phyloP scores from a whole-genome alignment of 2,329 filamentous ascomycete species.

The Ciborinia camelliae region DNA sequence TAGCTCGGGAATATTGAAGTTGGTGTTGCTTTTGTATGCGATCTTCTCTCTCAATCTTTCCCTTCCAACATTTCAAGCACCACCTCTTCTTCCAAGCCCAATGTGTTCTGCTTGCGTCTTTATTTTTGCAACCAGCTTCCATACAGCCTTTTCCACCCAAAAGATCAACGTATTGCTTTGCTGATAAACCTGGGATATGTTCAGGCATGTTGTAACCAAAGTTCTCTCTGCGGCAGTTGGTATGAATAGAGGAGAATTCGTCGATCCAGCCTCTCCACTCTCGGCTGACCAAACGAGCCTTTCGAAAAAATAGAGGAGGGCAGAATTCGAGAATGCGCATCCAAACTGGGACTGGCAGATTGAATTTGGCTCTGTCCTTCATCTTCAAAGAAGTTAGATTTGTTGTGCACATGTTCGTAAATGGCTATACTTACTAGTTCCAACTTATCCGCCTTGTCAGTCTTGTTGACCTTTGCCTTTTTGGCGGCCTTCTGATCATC shows the following conservation, averaged over 20 bases:
- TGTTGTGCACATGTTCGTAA: not conserved
- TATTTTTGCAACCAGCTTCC: slow-evolving; percentile 29
- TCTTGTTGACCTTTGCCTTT: slow-evolving; percentile 23
- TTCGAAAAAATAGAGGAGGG: slow-evolving; percentile 34
- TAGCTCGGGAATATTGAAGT: slow-evolving; percentile 24
- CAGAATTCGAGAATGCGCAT: slow-evolving; percentile 35
- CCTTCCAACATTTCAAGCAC: slow-evolving; percentile 33
- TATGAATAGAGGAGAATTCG: slow-evolving; percentile 30
- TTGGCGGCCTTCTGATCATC: slow-evolving; percentile 17
- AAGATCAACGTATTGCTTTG: slow-evolving; percentile 34
- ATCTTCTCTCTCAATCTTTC: slow-evolving; percentile 35
- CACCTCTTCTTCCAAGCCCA: slow-evolving; percentile 38
- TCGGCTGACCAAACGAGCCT: slow-evolving; percentile 31
- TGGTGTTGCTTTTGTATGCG: slow-evolving; percentile 32
- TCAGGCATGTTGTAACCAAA: slow-evolving; percentile 34
- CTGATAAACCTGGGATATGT: slow-evolving; percentile 25
- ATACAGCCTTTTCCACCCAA: slow-evolving; percentile 36
- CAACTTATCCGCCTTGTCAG: slow-evolving; percentile 23
- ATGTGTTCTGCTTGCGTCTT: slow-evolving; percentile 31
- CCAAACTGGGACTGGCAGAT: slow-evolving; percentile 28
- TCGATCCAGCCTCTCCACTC: slow-evolving; percentile 28
- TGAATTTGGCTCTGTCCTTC: slow-evolving; percentile 22
- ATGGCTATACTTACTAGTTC: slow-evolving; percentile 24
- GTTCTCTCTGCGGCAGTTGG: slow-evolving; percentile 35
- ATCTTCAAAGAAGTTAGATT: slow-evolving; percentile 22